phyloP scores from a whole-genome alignment of 2,329 filamentous ascomycete genomes.

The Diplocarpon rosae region DNA sequence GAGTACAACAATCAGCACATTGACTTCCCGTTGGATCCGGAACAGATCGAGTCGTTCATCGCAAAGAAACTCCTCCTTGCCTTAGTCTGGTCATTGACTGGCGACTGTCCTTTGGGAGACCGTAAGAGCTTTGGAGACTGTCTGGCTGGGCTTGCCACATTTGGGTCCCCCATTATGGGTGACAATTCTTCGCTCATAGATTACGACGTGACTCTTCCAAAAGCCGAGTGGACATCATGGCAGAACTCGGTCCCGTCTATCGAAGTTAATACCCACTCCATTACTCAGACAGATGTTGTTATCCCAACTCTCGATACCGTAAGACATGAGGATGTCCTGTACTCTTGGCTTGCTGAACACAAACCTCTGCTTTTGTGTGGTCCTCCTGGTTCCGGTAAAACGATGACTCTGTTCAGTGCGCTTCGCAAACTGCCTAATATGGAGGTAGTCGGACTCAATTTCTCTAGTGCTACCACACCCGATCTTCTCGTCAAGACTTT shows the following conservation, averaged over 20 bases:
- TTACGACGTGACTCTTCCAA: conserved; percentile 80
- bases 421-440: conserved; percentile 95
- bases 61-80: conserved; percentile 91
- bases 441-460: conserved; percentile 98
- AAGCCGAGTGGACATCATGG: conserved; percentile 85
- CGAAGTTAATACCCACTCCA: conserved; percentile 96
- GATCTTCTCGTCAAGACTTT: conserved; percentile 98
- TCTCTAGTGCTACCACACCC: conserved; percentile 95
- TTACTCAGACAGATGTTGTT: conserved; percentile 95
- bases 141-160: conserved; percentile 69
- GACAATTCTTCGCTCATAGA: conserved; percentile 84
- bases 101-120: conserved; percentile 81
- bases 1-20: conserved; percentile 93
- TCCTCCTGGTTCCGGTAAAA: conserved; percentile 97
- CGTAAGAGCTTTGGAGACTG: conserved; percentile 84
- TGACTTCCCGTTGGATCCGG: conserved; percentile 84
- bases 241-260: conserved; percentile 88
- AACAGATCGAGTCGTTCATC: conserved; percentile 80
- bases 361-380: conserved; percentile 94
- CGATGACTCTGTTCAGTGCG: conserved; percentile 98
- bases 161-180: conserved; percentile 72
- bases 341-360: conserved; percentile 98
- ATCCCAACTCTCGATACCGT: conserved; percentile 97
- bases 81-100: conserved; percentile 89
- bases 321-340: conserved; percentile 95